These are phyloP conservation scores for Rhododendron kiyosumense DNA, from an alignment of 148 eudicot genomes.

Conservation along the genomic window DNA sequence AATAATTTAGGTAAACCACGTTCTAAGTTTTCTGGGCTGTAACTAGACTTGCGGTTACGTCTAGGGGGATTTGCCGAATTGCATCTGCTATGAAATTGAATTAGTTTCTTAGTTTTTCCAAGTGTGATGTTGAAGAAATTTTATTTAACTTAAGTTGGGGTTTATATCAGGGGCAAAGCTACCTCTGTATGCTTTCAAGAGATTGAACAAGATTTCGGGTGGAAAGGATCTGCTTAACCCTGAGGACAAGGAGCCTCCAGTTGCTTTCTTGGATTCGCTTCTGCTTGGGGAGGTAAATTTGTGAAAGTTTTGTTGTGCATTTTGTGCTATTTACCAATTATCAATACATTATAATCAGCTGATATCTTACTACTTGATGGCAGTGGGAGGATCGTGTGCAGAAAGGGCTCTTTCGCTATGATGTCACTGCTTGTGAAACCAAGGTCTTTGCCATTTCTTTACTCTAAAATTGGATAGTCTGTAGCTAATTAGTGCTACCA, in stretches of 20 bases:
- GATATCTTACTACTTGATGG: constrained; percentile 14
- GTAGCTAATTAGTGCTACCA: neutral
- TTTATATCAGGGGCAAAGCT: constrained; percentile 54
- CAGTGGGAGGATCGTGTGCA: constrained; percentile 97
- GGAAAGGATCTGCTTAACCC: constrained; percentile 31
- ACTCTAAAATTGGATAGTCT: neutral
- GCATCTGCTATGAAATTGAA: neutral
- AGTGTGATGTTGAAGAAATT: neutral
- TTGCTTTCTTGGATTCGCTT: constrained; percentile 85
- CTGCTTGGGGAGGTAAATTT: constrained; percentile 83
- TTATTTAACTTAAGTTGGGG: neutral
- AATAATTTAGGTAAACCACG: neutral
- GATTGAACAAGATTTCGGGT: constrained; percentile 29
- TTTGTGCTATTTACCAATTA: neutral
- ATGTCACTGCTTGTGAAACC: constrained; percentile 96
- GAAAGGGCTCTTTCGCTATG: constrained; percentile 92
- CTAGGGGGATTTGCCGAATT: constrained; percentile 30
- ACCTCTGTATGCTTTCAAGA: constrained; percentile 71
- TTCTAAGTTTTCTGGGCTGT: neutral
- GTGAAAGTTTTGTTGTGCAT: neutral
- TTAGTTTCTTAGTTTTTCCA: neutral
- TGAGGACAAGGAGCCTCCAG: constrained; percentile 55
- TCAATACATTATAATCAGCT: neutral
- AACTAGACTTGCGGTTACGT: neutral
- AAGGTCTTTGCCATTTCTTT: constrained; percentile 47